These are phyloP conservation scores for Termitomyces eurrhizus DNA, from an alignment of 768 basidiomycete species.

Conservation along the genomic window DNA sequence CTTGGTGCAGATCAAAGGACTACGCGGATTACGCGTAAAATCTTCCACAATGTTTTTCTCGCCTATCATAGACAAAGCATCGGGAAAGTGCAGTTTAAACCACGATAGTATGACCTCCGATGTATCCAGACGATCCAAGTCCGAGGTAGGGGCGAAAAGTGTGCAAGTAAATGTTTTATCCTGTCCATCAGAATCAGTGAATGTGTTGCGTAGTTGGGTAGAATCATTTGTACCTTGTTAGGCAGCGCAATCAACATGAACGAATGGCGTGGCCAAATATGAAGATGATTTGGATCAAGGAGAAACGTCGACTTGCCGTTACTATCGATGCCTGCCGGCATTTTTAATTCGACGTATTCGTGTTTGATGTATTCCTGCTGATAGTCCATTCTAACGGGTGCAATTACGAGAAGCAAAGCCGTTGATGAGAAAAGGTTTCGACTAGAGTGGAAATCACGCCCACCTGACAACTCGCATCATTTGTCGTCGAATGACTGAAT, in stretches of 20 bases:
- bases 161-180: slow-evolving; percentile 98
- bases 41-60: slow-evolving; percentile 71
- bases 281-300: slow-evolving; percentile 93
- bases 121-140: slow-evolving; percentile 64
- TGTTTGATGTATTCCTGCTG: slow-evolving; percentile 94
- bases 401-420: slow-evolving; percentile 22
- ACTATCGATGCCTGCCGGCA: slow-evolving; percentile 72
- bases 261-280: slow-evolving; percentile 98
- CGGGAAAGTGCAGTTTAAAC: slow-evolving; percentile 84
- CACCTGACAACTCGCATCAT: slow-evolving; percentile 94
- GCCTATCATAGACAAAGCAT: slow-evolving; percentile 84
- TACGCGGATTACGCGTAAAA: slow-evolving; percentile 82
- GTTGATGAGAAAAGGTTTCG: slow-evolving; percentile 27
- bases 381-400: slow-evolving; percentile 77
- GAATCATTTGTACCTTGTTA: slow-evolving; percentile 70
- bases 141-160: slow-evolving; percentile 81
- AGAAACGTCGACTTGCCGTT: slow-evolving; percentile 66
- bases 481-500: slow-evolving; percentile 87
- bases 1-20: slow-evolving; percentile 89
- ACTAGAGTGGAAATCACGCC: slow-evolving; percentile 28
- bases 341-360: slow-evolving; percentile 94
- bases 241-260: slow-evolving; percentile 99
- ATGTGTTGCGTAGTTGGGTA: slow-evolving; percentile 16
- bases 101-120: slow-evolving; percentile 58
- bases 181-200: slow-evolving; percentile 42